A percentile compares a stretch with the other conserved stretches of the same genome.
These are phyloP conservation scores for Aegilops tauschii DNA, from an alignment of 176 grass and related monocot genomes.

Conservation along the genomic window DNA sequence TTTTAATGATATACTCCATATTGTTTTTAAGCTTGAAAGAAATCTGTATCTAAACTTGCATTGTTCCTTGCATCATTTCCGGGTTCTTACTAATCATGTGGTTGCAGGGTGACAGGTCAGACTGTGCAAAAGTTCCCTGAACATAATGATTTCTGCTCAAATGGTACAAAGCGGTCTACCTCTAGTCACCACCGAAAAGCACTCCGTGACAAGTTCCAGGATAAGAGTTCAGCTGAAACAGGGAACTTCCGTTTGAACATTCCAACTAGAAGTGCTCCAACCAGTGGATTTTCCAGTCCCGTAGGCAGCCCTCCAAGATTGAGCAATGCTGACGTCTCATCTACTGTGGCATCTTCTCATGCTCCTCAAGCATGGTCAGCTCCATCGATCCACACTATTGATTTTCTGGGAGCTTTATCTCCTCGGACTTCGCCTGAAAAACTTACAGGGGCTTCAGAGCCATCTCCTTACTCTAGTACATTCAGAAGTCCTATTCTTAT, in stretches of 20 bases:
- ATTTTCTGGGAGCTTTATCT: slow-evolving; percentile 44
- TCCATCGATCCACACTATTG: slow-evolving; percentile 43
- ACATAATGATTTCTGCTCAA: slow-evolving; percentile 29
- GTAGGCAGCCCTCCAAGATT: slow-evolving; percentile 65
- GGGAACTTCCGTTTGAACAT: slow-evolving; percentile 67
- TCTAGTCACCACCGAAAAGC: slow-evolving; percentile 42
- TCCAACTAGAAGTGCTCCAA: slow-evolving; percentile 81
- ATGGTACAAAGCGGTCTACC: slow-evolving; percentile 20
- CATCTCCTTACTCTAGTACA: slow-evolving; percentile 41
- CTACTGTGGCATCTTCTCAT: slow-evolving; percentile 22
- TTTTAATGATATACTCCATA: background rate
- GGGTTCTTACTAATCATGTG: slow-evolving; percentile 23
- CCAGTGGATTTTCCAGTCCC: slow-evolving; percentile 74
- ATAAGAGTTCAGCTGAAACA: slow-evolving; percentile 52
- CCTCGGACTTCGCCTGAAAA: slow-evolving; percentile 56
- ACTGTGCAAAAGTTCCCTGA: slow-evolving; percentile 50
- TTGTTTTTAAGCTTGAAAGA: background rate
- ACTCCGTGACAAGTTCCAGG: slow-evolving; percentile 46
- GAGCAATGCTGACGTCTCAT: slow-evolving; percentile 55
- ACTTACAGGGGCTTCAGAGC: slow-evolving; percentile 50
- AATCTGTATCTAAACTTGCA: background rate
- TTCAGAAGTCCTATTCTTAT: slow-evolving; percentile 44
- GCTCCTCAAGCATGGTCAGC: slow-evolving; percentile 46
- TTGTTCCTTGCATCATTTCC: slow-evolving; percentile 5
- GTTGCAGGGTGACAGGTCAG: slow-evolving; percentile 48